Conservation (phyloP, 306 rosid species). For the Datisca glomerata region DNA sequence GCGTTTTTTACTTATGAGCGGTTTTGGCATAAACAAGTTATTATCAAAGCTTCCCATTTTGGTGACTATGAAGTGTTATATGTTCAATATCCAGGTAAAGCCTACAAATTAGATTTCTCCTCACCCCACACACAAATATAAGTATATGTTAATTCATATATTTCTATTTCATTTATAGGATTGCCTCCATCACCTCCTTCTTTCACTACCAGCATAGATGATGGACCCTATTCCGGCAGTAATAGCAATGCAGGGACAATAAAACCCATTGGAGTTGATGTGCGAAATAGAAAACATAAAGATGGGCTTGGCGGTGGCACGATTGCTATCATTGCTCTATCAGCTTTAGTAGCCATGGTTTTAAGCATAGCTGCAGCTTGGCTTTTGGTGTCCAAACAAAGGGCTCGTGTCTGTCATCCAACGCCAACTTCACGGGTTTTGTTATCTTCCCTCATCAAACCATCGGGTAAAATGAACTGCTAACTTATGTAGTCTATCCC, state of each 20-base stretch:
- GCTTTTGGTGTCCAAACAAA: conserved; percentile 37
- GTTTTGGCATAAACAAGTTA: conserved; percentile 80
- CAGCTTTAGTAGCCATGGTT: conserved; percentile 39
- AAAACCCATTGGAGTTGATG: conserved; percentile 83
- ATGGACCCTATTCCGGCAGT: conserved; percentile 47
- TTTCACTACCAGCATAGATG: conserved; percentile 33
- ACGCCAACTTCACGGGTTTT: conserved; percentile 26
- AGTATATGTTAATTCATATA: not conserved
- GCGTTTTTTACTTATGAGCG: conserved; percentile 58
- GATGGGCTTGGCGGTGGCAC: conserved; percentile 44
- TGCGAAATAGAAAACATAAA: conserved; percentile 44
- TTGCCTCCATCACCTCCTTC: conserved; percentile 86
- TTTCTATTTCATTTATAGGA: conserved; percentile 30
- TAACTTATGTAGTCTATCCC: not conserved
- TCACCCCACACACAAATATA: not conserved
- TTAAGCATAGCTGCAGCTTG: conserved; percentile 44
- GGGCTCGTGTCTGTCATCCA: conserved; percentile 25
- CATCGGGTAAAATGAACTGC: conserved; percentile 41
- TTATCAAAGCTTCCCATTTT: conserved; percentile 52
- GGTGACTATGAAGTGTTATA: conserved; percentile 83
- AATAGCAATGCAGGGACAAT: conserved; percentile 44
- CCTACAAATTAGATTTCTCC: conserved; percentile 3
- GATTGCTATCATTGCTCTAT: conserved; percentile 45
- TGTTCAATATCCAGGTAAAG: conserved; percentile 90
- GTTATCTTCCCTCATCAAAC: conserved; percentile 38